A percentile compares a stretch with the other conserved stretches of the same genome.
Evolutionary conservation across 116 monocot species (phyloP).

Genomic region (Posidonia oceanica): DNA sequence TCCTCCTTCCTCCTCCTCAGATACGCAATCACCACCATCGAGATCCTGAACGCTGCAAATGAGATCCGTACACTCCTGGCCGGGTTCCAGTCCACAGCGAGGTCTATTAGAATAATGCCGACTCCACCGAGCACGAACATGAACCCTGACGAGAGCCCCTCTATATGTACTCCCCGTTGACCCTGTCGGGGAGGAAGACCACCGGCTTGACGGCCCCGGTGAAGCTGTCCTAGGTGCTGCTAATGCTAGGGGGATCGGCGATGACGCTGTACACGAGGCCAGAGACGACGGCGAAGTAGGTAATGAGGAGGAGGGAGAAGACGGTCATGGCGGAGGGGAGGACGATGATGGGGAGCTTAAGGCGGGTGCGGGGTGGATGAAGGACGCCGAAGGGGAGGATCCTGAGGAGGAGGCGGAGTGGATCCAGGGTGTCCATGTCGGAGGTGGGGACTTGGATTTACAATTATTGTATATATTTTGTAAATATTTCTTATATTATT

Average conservation of each 20-base stretch:
- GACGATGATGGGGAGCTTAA: constrained; percentile 28
- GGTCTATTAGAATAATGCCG: constrained; percentile 74
- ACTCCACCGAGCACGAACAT: constrained; percentile 90
- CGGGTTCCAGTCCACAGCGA: constrained; percentile 53
- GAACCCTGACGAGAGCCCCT: constrained; percentile 89
- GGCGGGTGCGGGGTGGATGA: constrained; percentile 60
- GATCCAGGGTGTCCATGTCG: constrained; percentile 38
- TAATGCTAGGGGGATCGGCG: constrained; percentile 91
- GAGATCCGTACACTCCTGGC: constrained; percentile 57
- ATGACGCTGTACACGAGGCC: constrained; percentile 90
- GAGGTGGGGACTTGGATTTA: too few species aligned
- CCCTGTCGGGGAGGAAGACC: constrained; percentile 77
- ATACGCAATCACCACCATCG: constrained; percentile 52
- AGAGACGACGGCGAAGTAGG: constrained; percentile 88
- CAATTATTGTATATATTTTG: too few species aligned
- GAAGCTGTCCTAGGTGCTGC: constrained; percentile 54
- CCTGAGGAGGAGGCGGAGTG: constrained; percentile 42
- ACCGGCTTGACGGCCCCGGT: constrained; percentile 66
- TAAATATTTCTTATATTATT: too few species aligned
- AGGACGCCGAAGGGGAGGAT: constrained; percentile 77
- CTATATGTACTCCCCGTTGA: constrained; percentile 97
- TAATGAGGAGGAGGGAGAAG: constrained; percentile 70
- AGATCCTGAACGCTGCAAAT: constrained; percentile 60
- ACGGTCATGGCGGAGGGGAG: constrained; percentile 62
- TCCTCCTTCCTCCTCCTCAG: too few species aligned